Base-by-base conservation (phyloP, 352 stramenopile genomes). In the Phytophthora sp. region DNA sequence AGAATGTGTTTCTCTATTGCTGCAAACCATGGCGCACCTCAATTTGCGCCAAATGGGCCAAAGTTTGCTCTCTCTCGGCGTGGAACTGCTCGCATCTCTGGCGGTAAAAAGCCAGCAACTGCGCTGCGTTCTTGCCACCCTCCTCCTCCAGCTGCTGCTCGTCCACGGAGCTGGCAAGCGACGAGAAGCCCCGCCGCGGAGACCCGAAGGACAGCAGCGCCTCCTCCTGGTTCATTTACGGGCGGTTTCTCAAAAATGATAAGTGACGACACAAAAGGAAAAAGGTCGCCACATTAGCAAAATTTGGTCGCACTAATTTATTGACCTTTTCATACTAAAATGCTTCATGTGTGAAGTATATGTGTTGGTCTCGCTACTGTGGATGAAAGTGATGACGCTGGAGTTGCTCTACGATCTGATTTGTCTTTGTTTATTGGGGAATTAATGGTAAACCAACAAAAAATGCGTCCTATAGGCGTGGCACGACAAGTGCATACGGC, bases 21-120 rank as follows among this genome's bases (percentile, higher is more conserved):
- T n/a, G n/a, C n/a, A n/a, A n/a, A n/a, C 8, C 42, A 41, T 27
- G 23, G 20, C 7, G 11, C 39, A 88, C 82, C 72, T 91, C 77
- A 5, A 89, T 75, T 46, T 80, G 68, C 35, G 76, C 72, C 26
- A 92, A 71, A 26, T 76, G 76, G 23, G 79, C 66, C 39, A 92
- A 57, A 31, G 75, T 77, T 27, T 62, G 55, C 44, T 88, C 74
- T 10, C 82, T 79, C 65, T 92, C 84, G 12, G 54, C 20, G 54
- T 91, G 77, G 65, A 92, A 92, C 34, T 86, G 55, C 28, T 87
- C 77, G 44, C 79, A 89, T 20, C 82, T 71, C 41, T 87, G 69
- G 8, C 82, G 77, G 41, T 92, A 92, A 53, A 83, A 92, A 18
- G 61, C 74, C 8, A 92, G 74, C 44, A 92, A 43, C 42, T 69